Base-by-base conservation (phyloP, 805 yeast species). In the Kodamaea leandrae region DNA sequence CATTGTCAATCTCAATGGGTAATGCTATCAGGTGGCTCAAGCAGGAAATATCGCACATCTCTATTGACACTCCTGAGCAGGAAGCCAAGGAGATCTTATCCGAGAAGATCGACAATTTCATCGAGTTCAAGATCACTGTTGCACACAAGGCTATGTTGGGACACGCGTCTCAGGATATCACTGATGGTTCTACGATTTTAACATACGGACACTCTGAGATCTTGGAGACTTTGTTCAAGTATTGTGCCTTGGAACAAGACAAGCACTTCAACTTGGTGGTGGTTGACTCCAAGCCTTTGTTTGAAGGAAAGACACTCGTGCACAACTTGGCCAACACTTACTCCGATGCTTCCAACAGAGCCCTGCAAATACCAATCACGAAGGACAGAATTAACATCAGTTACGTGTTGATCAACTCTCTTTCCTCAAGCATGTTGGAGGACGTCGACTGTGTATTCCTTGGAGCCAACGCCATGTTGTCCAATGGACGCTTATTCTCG, bases 1-100 rank as follows among this genome's bases (percentile, higher is more conserved):
- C 98, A 1, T 72, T 93, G 36, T 81, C 93, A 42, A 86, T 90
- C 2, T 78, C 96, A 1, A 93, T 93, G 99, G 99, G 99, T 41
- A 93, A 90, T 66, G 91, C 97, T 2, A 93, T 93, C 50, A 79
- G 99, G 54, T 90, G 97, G 96, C 74, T 93, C 48, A 93, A 93
- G 57, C 98, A 91, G 67, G 91, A 86, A 60, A 91, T 93, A 41
- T 80, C 96, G 1, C 74, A 77, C 32, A 78, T 91, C 36, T 82
- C 89, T 43, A 81, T 90, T 42, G 95, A 86, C 47, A 69, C 79
- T 21, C 60, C 72, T 19, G 93, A 85, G 43, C 70, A 63, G 13
- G 75, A 74, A 23, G 96, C 96, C 19, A 89, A 87, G 57, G 62
- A 58, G 10, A 66, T 72, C 25, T 70, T 93, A 42, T 64, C 78